A percentile compares a stretch with the other conserved stretches of the same genome.
Evolutionary conservation across 1,284 basidiomycete species (phyloP).

Genomic region (Leccinum glutinopallens): DNA sequence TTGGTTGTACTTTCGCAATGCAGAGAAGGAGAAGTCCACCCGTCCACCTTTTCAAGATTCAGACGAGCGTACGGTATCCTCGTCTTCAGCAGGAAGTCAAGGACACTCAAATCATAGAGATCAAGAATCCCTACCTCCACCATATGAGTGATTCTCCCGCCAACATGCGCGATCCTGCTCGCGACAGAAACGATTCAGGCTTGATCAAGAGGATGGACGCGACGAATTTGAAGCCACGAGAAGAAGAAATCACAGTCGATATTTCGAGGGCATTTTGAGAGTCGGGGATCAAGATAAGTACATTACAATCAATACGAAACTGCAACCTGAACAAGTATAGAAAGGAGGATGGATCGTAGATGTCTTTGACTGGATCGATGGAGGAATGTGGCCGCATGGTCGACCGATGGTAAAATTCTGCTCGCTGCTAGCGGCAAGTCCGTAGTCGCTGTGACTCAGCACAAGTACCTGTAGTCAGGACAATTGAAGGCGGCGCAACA

Average conservation of each 20-base stretch:
- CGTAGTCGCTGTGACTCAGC: no score
- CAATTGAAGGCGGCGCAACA: no score
- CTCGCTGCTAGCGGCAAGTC: no score
- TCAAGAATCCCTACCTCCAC: conserved; percentile 69
- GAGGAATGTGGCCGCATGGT: no score
- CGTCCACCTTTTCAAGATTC: conserved; percentile 74
- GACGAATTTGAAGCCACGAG: conserved; percentile 59
- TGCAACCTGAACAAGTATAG: conserved; percentile 79
- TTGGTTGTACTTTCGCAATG: conserved; percentile 77
- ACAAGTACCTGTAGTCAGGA: no score
- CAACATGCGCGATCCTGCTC: conserved; percentile 78
- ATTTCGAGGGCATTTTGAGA: conserved; percentile 68
- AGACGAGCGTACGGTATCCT: conserved; percentile 72
- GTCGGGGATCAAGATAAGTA: conserved; percentile 9
- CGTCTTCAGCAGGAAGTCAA: conserved; percentile 60
- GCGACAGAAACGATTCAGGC: conserved; percentile 67
- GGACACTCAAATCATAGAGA: conserved; percentile 75
- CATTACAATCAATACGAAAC: conserved; percentile 1
- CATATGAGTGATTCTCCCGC: conserved; percentile 83
- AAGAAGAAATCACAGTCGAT: conserved; percentile 64
- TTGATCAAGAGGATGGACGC: conserved; percentile 77
- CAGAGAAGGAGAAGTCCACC: conserved; percentile 71
- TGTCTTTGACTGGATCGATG: conserved; percentile 71
- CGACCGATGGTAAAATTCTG: no score
- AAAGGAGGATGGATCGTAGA: conserved; percentile 71